Evolutionary conservation across 2,329 filamentous ascomycete species (phyloP), one percentile per base, ranked within the genome.

Genomic region (Ophiosphaerella narmari): DNA sequence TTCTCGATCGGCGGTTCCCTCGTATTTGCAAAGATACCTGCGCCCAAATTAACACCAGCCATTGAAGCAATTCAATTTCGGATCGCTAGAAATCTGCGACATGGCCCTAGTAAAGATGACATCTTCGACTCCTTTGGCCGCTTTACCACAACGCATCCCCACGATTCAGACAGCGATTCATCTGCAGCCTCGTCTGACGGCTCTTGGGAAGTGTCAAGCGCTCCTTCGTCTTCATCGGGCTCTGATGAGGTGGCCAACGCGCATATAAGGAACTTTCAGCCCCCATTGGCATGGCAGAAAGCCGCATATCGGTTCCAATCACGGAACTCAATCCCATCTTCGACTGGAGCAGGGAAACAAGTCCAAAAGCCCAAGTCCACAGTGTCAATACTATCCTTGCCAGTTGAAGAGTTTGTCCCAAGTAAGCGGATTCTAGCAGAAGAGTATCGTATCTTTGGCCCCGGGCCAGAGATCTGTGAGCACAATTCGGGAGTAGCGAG

Each of bases 361-460:
- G 70, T 73, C 4, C 33, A 49, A n/a, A 72, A 77, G 45, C 74
- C 79, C 2, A 88, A 87, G 60, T 91, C 92, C 54, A 78, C 89
- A 18, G 76, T 97, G 16, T 85, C 85, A 1, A 85, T 97, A 34
- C 82, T 92, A 63, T 81, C 90, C 32, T 60, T 63, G 55, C 52
- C 62, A 54, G 70, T 95, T 23, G 82, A 84, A 8, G 77, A 83
- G 40, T 71, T 91, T 11, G 75, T 96, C n/a, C 92, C 92, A 0
- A 88, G 90, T 2, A 94, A 91, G 70, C 82, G 82, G 51, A 81
- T 85, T 46, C 82, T 97, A 54, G 94, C 91, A 2, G 78, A 85
- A 49, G 84, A 89, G 58, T 99, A 97, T 72, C 82, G 82, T 21
- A 88, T 97, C 12, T 92, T 94, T 68, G 91, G 91, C 3, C 86